Evolutionary conservation across 164 flowering plant species (phyloP).

Genomic region (Berberis vulgaris): DNA sequence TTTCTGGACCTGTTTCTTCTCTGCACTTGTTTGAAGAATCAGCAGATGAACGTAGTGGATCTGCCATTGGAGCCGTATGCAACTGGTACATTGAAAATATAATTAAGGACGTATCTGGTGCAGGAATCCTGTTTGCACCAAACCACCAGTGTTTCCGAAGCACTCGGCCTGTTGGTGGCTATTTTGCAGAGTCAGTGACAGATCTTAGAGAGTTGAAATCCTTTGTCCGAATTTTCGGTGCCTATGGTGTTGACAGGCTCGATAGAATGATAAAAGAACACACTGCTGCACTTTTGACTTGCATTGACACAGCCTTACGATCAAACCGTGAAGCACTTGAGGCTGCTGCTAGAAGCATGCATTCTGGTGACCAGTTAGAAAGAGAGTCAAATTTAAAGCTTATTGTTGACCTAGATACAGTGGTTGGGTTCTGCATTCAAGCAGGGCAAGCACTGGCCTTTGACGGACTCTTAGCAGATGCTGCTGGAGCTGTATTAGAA

Average conservation of each 20-base stretch:
- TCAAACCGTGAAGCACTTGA: conserved; percentile 87
- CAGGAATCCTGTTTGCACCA: conserved; percentile 83
- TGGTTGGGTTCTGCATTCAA: conserved; percentile 85
- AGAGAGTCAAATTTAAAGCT: conserved; percentile 68
- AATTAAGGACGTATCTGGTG: conserved; percentile 81
- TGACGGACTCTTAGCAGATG: conserved; percentile 69
- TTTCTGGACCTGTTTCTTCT: conserved; percentile 84
- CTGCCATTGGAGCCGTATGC: conserved; percentile 77
- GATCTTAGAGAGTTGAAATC: conserved; percentile 77
- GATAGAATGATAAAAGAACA: conserved; percentile 89
- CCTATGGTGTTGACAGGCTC: conserved; percentile 89
- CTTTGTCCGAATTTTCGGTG: conserved; percentile 85
- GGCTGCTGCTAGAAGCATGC: conserved; percentile 68
- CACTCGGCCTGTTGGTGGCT: conserved; percentile 90
- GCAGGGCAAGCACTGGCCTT: conserved; percentile 92
- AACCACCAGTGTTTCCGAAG: conserved; percentile 77
- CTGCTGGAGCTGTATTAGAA: conserved; percentile 75
- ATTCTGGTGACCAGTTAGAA: conserved; percentile 68
- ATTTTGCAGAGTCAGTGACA: conserved; percentile 88
- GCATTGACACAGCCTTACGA: conserved; percentile 79
- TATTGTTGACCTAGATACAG: conserved; percentile 81
- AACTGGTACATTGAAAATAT: conserved; percentile 96
- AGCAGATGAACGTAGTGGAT: conserved; percentile 62
- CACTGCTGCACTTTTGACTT: conserved; percentile 83
- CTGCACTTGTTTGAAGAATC: conserved; percentile 71